phyloP scores from a whole-genome alignment of 2,329 filamentous ascomycete genomes.

The Fusarium cyanostomum region DNA sequence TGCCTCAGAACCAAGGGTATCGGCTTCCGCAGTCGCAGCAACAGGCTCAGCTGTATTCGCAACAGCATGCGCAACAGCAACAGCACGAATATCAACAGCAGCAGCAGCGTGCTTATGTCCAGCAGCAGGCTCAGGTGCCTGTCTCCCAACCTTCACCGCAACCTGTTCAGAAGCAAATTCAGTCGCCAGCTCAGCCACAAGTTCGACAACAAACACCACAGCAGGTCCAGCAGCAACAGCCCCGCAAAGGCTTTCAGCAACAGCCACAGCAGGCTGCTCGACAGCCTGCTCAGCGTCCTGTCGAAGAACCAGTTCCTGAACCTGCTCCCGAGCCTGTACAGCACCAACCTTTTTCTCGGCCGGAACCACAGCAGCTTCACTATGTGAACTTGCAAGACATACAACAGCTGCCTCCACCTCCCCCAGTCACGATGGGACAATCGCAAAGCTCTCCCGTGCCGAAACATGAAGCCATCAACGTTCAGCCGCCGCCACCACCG shows the following conservation, averaged over 20 bases:
- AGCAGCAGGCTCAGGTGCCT: slow-evolving; percentile 20
- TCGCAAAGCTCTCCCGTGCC: slow-evolving; percentile 28
- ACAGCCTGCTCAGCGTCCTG: slow-evolving; percentile 28
- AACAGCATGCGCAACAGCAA: slow-evolving; percentile 29
- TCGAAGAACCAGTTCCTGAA: slow-evolving; percentile 25
- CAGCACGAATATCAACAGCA: slow-evolving; percentile 28
- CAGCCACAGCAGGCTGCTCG: slow-evolving; percentile 26
- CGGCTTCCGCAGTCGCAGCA: slow-evolving; percentile 32
- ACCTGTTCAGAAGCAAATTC: slow-evolving; percentile 16
- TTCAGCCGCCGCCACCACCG: slow-evolving; percentile 18
- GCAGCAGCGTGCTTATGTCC: slow-evolving; percentile 24
- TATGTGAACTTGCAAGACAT: slow-evolving; percentile 54
- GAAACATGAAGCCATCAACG: slow-evolving; percentile 22
- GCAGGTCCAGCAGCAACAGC: slow-evolving; percentile 25
- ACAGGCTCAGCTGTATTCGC: slow-evolving; percentile 32
- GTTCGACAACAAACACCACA: slow-evolving; percentile 27
- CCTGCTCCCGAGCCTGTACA: slow-evolving; percentile 22
- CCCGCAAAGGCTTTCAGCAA: slow-evolving; percentile 18
- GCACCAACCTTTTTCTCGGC: slow-evolving; percentile 34
- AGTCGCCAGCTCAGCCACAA: slow-evolving; percentile 23
- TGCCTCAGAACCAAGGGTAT: slow-evolving; percentile 38
- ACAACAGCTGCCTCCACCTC: slow-evolving; percentile 46
- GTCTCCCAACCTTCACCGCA: slow-evolving; percentile 20
- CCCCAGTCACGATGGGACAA: slow-evolving; percentile 39
- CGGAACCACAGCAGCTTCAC: slow-evolving; percentile 42